Conservation (phyloP, 345 rosid genomes). For the Fremontodendron californicum region DNA sequence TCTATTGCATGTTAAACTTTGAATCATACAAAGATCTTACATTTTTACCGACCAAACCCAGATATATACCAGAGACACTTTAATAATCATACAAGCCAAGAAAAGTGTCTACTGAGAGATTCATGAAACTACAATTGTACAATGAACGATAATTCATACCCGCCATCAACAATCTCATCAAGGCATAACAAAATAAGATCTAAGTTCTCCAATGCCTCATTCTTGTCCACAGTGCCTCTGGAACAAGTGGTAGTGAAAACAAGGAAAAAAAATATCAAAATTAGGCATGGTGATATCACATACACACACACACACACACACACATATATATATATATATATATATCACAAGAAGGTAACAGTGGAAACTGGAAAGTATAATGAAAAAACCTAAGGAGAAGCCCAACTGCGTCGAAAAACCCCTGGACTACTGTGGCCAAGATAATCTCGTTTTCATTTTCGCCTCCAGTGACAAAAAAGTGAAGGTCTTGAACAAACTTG, state of each 20-base stretch:
- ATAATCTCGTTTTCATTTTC: conserved; percentile 51
- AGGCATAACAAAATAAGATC: conserved; percentile 45
- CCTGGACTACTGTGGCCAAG: neutral
- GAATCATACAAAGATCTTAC: conserved; percentile 27
- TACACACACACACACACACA: neutral
- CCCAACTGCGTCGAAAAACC: neutral
- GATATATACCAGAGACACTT: neutral
- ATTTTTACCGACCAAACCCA: neutral
- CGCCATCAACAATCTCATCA: conserved; percentile 79
- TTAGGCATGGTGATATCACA: neutral
- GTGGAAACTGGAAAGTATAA: neutral
- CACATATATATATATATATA: no score
- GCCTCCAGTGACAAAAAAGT: conserved; percentile 79
- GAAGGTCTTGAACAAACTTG: conserved; percentile 81
- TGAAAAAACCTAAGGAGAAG: neutral
- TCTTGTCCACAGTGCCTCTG: neutral
- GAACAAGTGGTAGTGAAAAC: neutral
- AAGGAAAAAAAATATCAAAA: neutral
- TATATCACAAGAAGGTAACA: neutral
- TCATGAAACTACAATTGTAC: neutral
- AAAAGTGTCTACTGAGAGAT: neutral
- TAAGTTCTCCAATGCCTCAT: neutral
- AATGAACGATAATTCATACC: conserved; percentile 15
- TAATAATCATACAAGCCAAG: neutral
- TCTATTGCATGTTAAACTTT: neutral